Conservation (phyloP, 73 alveolate genomes). For the Paramecium bursaria region DNA sequence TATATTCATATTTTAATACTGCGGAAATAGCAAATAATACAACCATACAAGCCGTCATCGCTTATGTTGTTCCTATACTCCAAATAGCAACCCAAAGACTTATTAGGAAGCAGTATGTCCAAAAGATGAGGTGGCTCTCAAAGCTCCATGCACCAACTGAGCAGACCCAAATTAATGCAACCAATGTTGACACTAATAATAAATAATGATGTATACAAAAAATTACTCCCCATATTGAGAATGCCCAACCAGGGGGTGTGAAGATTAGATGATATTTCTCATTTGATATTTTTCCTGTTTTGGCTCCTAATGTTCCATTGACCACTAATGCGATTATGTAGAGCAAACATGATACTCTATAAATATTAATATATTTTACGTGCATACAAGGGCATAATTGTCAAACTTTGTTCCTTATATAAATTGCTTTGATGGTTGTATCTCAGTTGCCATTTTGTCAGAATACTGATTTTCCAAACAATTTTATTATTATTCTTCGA, state of each 20-base stretch:
- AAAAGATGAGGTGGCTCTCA: constrained; percentile 19
- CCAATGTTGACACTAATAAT: constrained; percentile 6
- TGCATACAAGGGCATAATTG: no score
- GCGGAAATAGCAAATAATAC: not conserved
- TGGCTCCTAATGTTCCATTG: constrained; percentile 42
- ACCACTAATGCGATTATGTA: constrained; percentile 21
- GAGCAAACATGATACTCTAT: constrained; percentile 1
- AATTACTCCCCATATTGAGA: constrained; percentile 53
- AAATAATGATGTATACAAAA: not conserved
- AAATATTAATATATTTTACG: no score
- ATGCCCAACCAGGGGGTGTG: constrained; percentile 58
- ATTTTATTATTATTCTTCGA: no score
- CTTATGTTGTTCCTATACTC: constrained; percentile 2
- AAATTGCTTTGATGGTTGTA: no score
- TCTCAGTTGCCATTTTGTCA: no score
- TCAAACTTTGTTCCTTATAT: no score
- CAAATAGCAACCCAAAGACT: constrained; percentile 1
- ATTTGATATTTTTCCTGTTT: constrained; percentile 21
- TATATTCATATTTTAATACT: not conserved
- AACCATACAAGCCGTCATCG: not conserved
- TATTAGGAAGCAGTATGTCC: constrained; percentile 7
- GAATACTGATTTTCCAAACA: no score
- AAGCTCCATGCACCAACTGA: constrained; percentile 20
- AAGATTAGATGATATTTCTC: constrained; percentile 13
- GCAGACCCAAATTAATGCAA: constrained; percentile 22